These are phyloP conservation scores for Wickerhamomyces ciferrii DNA, from an alignment of 805 yeast species.

Conservation along the genomic window DNA sequence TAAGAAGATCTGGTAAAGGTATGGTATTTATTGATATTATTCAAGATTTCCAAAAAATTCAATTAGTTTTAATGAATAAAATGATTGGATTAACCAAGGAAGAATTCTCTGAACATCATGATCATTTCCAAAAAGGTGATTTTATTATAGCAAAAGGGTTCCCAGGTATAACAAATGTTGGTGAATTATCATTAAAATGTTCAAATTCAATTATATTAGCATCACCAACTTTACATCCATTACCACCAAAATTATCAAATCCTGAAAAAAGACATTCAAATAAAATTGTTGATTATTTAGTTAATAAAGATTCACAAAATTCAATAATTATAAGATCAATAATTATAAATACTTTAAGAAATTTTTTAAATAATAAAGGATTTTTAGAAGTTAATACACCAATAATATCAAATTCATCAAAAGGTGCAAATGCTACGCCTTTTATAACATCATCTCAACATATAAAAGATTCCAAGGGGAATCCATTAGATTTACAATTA, in stretches of 20 bases:
- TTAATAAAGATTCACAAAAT: conserved; percentile 45
- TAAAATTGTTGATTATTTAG: conserved; percentile 69
- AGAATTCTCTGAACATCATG: conserved; percentile 32
- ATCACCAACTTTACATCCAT: conserved; percentile 63
- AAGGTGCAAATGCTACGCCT: conserved; percentile 94
- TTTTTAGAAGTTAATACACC: conserved; percentile 92
- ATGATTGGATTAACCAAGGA: conserved; percentile 35
- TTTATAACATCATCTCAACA: conserved; percentile 49
- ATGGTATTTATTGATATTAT: conserved; percentile 63
- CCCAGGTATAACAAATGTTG: conserved; percentile 73
- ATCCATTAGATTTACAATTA: conserved; percentile 40
- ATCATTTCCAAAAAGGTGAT: conserved; percentile 64
- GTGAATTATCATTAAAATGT: conserved; percentile 71
- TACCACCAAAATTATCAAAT: conserved; percentile 62
- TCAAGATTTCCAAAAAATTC: conserved; percentile 57
- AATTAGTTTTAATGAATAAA: conserved; percentile 54
- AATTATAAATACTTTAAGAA: conserved; percentile 51
- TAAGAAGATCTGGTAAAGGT: conserved; percentile 65
- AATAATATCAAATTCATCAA: conserved; percentile 60
- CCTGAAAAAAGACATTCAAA: conserved; percentile 54
- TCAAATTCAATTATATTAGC: conserved; percentile 43
- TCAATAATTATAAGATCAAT: conserved; percentile 45
- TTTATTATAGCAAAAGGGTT: conserved; percentile 57
- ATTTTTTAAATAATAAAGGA: conserved; percentile 44
- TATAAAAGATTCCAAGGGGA: conserved; percentile 21